Evolutionary conservation across 2,329 filamentous ascomycete genomes (phyloP), one percentile per base, ranked within the genome.

Genomic region (Beauveria asiatica): DNA sequence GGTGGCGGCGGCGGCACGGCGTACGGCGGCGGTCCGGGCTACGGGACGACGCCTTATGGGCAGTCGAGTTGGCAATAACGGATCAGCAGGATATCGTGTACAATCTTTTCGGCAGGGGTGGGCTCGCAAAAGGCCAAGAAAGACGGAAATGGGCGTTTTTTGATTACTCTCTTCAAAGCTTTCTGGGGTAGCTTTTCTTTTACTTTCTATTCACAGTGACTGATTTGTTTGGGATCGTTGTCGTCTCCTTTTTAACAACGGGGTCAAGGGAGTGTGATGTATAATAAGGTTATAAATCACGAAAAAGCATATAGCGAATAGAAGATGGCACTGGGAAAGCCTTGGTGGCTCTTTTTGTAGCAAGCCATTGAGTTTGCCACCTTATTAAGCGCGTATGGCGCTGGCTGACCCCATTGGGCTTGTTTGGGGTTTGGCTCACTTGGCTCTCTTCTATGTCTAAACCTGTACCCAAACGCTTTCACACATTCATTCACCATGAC

Each of bases 1-100:
- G 80, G 72, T 17, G 53, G 41, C 19, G 55, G 55, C 30, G 46
- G 46, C 46, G 33, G 33, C 11, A 50, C 59, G 6, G 23, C 75
- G 1, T 78, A 80, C 52, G 80, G 80, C 16, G 82, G 85, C 61
- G 53, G 53, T 25, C 44, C 46, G 5, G 62, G 60, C 23, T 66
- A 64, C 46, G 63, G 64, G 5, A 69, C 72, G 50, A 73, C 73
- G 30, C 75, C 78, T 44, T 79, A 80, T 17, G 80, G 80, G n/a
- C 74, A 77, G 61, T 73, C 73, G 49, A 76, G 77, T 39, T 83
- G 80, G 80, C 77, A 76, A 69, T 79, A 65, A 68, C 45, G n/a
- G 57, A 25, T 25, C 10, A 25, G 17, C 10, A 44, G 23, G n/a
- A 19, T 30, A 2, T 17, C 33, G 56, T 51, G n/a, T 33, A 44